Conservation (phyloP, 169 alveolate genomes). For the Plasmodium yoelii region DNA sequence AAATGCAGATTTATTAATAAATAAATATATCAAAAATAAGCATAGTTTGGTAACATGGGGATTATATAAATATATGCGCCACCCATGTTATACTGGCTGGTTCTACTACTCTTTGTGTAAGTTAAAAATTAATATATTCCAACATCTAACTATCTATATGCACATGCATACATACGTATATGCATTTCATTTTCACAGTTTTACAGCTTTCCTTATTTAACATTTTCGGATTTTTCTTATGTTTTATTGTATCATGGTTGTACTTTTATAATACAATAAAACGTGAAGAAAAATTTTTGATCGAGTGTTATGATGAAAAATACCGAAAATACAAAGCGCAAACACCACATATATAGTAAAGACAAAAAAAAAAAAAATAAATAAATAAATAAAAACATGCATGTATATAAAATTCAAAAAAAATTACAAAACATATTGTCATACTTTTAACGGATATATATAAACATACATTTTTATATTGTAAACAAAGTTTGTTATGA, state of each 20-base stretch:
- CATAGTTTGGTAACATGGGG: slow-evolving; percentile 44
- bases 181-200: slow-evolving; percentile 8
- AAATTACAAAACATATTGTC: neutral
- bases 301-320: slow-evolving; percentile 50
- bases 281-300: slow-evolving; percentile 30
- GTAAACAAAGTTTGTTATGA: neutral
- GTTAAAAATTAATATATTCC: neutral
- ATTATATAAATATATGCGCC: slow-evolving; percentile 59
- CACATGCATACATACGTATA: neutral
- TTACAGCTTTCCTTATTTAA: slow-evolving; percentile 32
- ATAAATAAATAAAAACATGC: no score
- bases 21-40: slow-evolving; percentile 16
- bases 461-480: neutral
- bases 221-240: slow-evolving; percentile 13
- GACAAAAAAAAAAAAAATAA: neutral
- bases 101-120: slow-evolving; percentile 61
- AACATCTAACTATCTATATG: neutral
- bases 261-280: slow-evolving; percentile 42
- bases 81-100: slow-evolving; percentile 75
- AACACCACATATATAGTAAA: slow-evolving; percentile 65
- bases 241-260: slow-evolving; percentile 38
- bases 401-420: neutral
- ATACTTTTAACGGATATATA: neutral
- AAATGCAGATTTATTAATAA: slow-evolving; percentile 1
- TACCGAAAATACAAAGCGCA: slow-evolving; percentile 30